Evolutionary conservation across 176 grass and related monocot genomes (phyloP).

Genomic region (Metroxylon sagu): DNA sequence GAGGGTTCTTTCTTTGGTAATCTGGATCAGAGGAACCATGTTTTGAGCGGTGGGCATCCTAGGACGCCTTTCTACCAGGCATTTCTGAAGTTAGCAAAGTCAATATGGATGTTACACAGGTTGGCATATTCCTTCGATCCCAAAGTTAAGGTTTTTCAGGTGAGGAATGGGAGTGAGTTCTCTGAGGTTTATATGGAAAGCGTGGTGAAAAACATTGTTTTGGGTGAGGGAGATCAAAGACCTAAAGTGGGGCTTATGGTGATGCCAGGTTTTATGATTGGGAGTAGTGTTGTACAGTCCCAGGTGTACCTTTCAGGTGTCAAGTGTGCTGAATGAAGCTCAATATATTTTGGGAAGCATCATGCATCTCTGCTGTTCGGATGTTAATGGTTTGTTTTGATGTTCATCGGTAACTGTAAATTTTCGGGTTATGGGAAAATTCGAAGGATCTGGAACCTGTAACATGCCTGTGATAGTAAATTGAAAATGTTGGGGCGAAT

Average conservation of each 20-base stretch:
- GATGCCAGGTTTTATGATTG: constrained; percentile 89
- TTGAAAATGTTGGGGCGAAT: too few species aligned
- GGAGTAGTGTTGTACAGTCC: constrained; percentile 54
- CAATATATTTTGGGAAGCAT: too few species aligned
- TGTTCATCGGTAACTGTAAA: too few species aligned
- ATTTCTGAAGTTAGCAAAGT: constrained; percentile 79
- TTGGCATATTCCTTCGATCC: constrained; percentile 67
- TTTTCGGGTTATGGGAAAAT: too few species aligned
- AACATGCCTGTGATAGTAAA: too few species aligned
- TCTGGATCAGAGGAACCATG: constrained; percentile 86
- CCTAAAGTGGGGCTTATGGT: constrained; percentile 85
- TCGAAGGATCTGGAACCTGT: too few species aligned
- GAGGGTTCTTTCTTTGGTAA: constrained; percentile 85
- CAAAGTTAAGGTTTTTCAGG: constrained; percentile 64
- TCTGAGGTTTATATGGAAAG: constrained; percentile 88
- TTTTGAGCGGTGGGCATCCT: constrained; percentile 80
- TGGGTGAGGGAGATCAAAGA: constrained; percentile 38
- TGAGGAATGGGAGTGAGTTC: constrained; percentile 57
- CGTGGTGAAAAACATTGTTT: constrained; percentile 54
- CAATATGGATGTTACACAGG: constrained; percentile 81
- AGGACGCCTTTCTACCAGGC: constrained; percentile 90
- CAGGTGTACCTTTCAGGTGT: constrained; percentile 71
- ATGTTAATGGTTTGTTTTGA: too few species aligned
- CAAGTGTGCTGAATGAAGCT: constrained; percentile 44
- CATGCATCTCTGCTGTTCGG: too few species aligned